Percentiles rank a stretch among this genome's conserved stretches.
Evolutionary conservation across 1,284 basidiomycete genomes (phyloP).

Genomic region (Takashimella tepidaria): DNA sequence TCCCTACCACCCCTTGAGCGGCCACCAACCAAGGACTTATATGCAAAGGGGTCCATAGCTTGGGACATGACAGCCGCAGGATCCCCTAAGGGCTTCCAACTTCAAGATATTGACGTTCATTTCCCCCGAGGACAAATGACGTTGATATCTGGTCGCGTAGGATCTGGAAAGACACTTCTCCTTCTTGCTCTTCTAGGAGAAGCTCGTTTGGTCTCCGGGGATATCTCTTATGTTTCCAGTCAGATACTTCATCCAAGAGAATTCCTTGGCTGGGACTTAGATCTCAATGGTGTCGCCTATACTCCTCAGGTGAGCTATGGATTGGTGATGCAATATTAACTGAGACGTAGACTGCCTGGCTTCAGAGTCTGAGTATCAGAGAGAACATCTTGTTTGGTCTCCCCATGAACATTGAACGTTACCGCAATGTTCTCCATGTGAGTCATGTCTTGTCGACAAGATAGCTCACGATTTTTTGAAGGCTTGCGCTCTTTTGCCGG

Average conservation of each 20-base stretch:
- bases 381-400: conserved; percentile 54
- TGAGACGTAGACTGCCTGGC: conserved; percentile 44
- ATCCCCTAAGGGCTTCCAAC: conserved; percentile 56
- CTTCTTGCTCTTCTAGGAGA: conserved; percentile 76
- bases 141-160: conserved; percentile 65
- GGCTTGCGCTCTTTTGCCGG: conserved; percentile 51
- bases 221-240: conserved; percentile 49
- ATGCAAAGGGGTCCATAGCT: conserved; percentile 25
- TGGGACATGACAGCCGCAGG: conserved; percentile 18
- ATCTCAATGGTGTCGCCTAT: conserved; percentile 52
- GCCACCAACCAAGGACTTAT: conserved; percentile 20
- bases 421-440: conserved; percentile 50
- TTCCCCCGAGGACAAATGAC: conserved; percentile 71
- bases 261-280: conserved; percentile 38
- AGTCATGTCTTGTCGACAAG: conserved; percentile 38
- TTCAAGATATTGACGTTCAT: conserved; percentile 66
- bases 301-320: conserved; percentile 42
- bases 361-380: conserved; percentile 51
- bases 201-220: conserved; percentile 62
- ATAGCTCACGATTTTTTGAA: neutral
- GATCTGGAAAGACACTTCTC: conserved; percentile 69
- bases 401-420: conserved; percentile 48
- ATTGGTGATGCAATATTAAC: neutral
- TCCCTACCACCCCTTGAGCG: neutral
- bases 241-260: conserved; percentile 39